Base-by-base conservation (phyloP, 257 asterid genomes). In the Scutellaria barbata region DNA sequence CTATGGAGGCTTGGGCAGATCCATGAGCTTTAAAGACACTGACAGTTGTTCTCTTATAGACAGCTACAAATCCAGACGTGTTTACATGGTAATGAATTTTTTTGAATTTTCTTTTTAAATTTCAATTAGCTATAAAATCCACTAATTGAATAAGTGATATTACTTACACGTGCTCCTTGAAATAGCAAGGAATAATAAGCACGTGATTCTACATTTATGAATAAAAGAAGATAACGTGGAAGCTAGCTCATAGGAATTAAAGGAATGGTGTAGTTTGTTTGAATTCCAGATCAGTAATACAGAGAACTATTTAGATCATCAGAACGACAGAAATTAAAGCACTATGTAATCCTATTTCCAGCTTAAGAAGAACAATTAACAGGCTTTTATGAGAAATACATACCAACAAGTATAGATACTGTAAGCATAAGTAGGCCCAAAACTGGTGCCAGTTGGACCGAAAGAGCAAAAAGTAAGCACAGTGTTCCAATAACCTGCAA, bases 11-110 rank as follows among this genome's bases (percentile, higher is more conserved):
- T 81, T 88, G 95, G 78, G 84, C 95, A 60, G 90, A 72, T 69
- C 98, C 99, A 86, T 94, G 96, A 78, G 96, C 90, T 85, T 89
- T 92, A 81, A 89, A 94, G 63, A 91, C 95, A 66, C 68, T 88
- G 79, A 88, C 95, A 33, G 99, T 94, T 65, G 97, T 82, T 83
- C 99, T 86, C 82, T 89, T 91, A 80, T 91, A 94, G 69, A 91
- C 76, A 73, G 97, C 99, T 94, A 77, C 50, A 79, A 75, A 77
- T 42, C 46, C 52, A 63, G 40, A 40, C 12, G 57, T 74, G 71
- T 83, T 70, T 20, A 43, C 17, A 37, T 17, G 47, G 25, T 41
- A 40, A 57, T 11, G 46, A 22, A 7, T 12, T 63, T 25, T 25
- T 16, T 59, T 4, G 68, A 53, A 59, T 60, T 33, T 43, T 60